phyloP scores from a whole-genome alignment of 441 rosid genomes.

The Geranium incanum region DNA sequence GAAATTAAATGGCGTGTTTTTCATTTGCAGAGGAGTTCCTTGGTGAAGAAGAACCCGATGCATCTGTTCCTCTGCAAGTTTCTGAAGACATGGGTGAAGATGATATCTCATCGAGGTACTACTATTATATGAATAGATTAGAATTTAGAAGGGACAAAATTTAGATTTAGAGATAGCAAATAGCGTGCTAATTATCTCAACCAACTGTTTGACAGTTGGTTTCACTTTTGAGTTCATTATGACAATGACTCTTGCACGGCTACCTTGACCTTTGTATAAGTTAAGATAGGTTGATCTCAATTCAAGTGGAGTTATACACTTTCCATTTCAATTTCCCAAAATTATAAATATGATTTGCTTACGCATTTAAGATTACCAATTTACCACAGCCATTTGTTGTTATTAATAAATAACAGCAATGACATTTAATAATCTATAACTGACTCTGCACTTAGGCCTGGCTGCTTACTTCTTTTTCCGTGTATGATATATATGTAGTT shows the following conservation, averaged over 20 bases:
- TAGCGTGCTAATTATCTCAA: background rate
- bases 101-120: constrained; percentile 79
- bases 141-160: background rate
- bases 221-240: background rate
- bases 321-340: background rate
- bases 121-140: background rate
- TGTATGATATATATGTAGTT: background rate
- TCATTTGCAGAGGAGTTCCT: constrained; percentile 49
- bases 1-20: constrained; percentile 3
- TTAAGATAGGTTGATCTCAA: constrained; percentile 7
- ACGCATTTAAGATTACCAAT: background rate
- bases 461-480: background rate
- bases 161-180: background rate
- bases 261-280: background rate
- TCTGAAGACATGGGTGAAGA: constrained; percentile 71
- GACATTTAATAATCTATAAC: background rate
- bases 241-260: background rate
- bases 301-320: background rate
- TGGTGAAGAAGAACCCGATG: constrained; percentile 53
- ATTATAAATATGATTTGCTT: background rate
- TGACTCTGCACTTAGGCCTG: background rate
- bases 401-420: background rate
- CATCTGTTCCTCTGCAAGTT: constrained; percentile 47
- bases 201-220: background rate
- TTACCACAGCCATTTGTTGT: background rate